Evolutionary conservation across 495 filamentous ascomycete species (phyloP).

Genomic region (Tricharina praecox): DNA sequence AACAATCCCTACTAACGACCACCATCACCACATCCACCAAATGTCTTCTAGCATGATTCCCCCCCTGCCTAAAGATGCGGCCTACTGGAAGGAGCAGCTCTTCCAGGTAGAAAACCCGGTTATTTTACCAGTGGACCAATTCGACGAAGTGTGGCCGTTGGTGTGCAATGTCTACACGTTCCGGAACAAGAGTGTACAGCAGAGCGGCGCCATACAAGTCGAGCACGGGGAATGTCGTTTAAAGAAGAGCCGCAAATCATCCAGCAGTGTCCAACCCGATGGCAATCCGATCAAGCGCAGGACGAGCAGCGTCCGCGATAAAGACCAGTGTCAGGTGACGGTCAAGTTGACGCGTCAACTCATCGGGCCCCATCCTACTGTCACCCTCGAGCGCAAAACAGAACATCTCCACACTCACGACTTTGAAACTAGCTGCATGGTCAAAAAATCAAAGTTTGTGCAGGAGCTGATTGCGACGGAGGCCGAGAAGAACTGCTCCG

Average conservation of each 20-base stretch:
- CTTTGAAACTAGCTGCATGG: not conserved
- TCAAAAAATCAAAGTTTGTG: too few relatives aligned
- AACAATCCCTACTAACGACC: too few relatives aligned
- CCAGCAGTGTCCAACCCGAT: not conserved
- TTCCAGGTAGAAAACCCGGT: not conserved
- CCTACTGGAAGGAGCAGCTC: not conserved
- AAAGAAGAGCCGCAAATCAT: not conserved
- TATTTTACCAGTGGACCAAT: not conserved
- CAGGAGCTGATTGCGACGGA: too few relatives aligned
- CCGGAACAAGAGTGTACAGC: not conserved
- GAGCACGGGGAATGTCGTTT: not conserved
- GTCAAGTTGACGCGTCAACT: not conserved
- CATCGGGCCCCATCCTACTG: not conserved
- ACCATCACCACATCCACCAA: too few relatives aligned
- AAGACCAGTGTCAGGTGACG: not conserved
- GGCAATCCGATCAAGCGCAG: not conserved
- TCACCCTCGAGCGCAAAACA: not conserved
- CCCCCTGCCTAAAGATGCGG: not conserved
- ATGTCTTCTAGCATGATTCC: too few relatives aligned
- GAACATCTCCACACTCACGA: not conserved
- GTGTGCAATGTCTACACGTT: not conserved
- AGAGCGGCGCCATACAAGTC: not conserved
- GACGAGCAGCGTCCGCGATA: not conserved
- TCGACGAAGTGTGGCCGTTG: not conserved
- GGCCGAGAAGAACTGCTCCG: not conserved